Evolutionary conservation across 2,329 filamentous ascomycete genomes (phyloP), one percentile per base, ranked within the genome.

Genomic region (Pseudocercospora musae): DNA sequence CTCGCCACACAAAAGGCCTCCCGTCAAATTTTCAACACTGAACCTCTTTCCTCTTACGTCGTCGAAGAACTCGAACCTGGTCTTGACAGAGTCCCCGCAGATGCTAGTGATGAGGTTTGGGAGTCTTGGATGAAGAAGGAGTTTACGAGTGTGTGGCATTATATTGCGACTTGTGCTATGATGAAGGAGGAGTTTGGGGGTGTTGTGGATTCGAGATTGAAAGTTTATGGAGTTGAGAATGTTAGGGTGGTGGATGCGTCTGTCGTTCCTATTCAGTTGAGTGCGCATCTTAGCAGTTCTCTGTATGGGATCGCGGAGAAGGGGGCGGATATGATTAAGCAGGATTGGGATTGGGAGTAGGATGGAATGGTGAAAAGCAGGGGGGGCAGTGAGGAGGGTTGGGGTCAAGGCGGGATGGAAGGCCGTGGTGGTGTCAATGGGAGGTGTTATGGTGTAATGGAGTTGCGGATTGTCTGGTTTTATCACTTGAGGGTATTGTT

Each of bases 231-330:
- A 68, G 66, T 58, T 13, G 23, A 29, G 49, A 52, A 52, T 52
- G 49, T 52, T 18, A 18, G 49, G 49, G 44, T 49, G 23, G 44
- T 49, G 44, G 44, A 66, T 74, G 18, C 66, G 73, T 55, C 70
- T 70, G 3, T 61, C 71, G 48, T 52, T 4, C 49, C 25, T 1
- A 25, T 52, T 18, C 49, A 67, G 42, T 54, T 70, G 37, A 62
- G 60, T 18, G 68, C 67, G 15, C 70, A 69, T 62, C 48, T 68
- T 48, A 70, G 66, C 27, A 71, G 68, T 18, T 65, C 63, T 25
- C 67, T 75, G 2, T 73, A 71, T 59, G 70, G 67, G 3, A 56
- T 74, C 54, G 71, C 69, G 66, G 78, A 74, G 67, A 80, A 80
- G 76, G 79, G 77, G 67, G 59, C 71, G 4, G 68, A 66, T 53